Percentiles rank a stretch among this genome's conserved stretches.
phyloP scores from a whole-genome alignment of 345 rosid genomes.

The Aurinia saxatilis region DNA sequence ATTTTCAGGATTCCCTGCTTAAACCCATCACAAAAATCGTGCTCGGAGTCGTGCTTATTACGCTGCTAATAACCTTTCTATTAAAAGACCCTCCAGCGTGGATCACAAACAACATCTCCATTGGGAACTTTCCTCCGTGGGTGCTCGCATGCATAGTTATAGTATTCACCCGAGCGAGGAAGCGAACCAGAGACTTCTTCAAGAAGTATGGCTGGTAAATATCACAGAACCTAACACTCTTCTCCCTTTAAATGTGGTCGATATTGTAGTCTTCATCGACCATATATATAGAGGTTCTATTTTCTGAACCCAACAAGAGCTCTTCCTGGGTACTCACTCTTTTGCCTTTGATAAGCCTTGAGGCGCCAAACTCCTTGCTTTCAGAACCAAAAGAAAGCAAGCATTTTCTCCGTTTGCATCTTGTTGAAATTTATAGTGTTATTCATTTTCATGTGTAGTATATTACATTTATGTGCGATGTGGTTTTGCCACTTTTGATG shows the following conservation, averaged over 20 bases:
- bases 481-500: background rate
- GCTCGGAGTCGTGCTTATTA: constrained; percentile 45
- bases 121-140: constrained; percentile 79
- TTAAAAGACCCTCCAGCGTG: constrained; percentile 64
- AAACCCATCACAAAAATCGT: constrained; percentile 82
- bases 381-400: constrained; percentile 19
- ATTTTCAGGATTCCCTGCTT: constrained; percentile 73
- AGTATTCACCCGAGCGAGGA: constrained; percentile 88
- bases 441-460: background rate
- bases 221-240: constrained; percentile 7
- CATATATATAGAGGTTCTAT: constrained; percentile 6
- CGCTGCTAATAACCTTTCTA: constrained; percentile 46
- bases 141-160: constrained; percentile 76
- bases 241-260: constrained; percentile 12
- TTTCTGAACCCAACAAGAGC: constrained; percentile 17
- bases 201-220: constrained; percentile 41
- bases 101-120: constrained; percentile 42
- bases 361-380: constrained; percentile 13
- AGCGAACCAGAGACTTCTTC: constrained; percentile 70
- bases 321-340: background rate
- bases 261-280: constrained; percentile 9
- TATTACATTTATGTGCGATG: background rate
- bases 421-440: background rate
- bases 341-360: constrained; percentile 16
- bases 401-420: constrained; percentile 11